These are phyloP conservation scores for Fusarium redolens DNA, from an alignment of 2,329 filamentous ascomycete species.

Conservation along the genomic window DNA sequence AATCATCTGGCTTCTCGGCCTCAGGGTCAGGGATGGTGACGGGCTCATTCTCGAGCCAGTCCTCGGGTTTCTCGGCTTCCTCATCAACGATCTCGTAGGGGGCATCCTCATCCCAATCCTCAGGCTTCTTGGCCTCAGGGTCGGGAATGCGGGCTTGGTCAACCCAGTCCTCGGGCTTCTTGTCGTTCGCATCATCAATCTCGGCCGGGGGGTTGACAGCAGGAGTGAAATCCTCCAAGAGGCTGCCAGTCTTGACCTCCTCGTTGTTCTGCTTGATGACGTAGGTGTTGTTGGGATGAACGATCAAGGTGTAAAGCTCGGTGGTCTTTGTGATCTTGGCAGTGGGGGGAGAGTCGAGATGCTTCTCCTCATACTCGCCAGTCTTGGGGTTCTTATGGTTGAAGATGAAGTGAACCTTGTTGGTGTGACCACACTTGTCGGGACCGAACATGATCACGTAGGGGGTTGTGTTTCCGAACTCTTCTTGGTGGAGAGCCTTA, in stretches of 20 bases:
- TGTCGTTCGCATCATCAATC: constrained; percentile 94
- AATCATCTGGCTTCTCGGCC: constrained; percentile 97
- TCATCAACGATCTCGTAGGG: constrained; percentile 96
- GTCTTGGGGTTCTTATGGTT: constrained; percentile 99
- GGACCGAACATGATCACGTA: constrained; percentile 99
- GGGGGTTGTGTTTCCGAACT: constrained; percentile 96
- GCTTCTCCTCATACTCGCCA: constrained; percentile 99
- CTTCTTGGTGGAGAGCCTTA: constrained; percentile 94
- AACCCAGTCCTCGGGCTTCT: constrained; percentile 95
- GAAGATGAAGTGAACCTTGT: constrained; percentile 99
- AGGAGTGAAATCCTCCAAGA: constrained; percentile 93
- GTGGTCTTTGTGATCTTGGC: constrained; percentile 92
- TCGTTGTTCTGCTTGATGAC: constrained; percentile 92
- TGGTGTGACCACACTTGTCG: constrained; percentile 98
- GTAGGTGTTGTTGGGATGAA: constrained; percentile 96
- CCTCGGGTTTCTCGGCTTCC: constrained; percentile 89
- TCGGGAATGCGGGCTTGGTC: constrained; percentile 92
- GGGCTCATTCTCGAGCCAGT: constrained; percentile 95
- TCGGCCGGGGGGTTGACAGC: constrained; percentile 94
- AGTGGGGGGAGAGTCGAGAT: constrained; percentile 84
- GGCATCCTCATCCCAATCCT: constrained; percentile 99
- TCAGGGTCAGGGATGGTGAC: constrained; percentile 88
- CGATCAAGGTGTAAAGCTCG: constrained; percentile 95
- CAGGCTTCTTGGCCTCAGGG: constrained; percentile 93
- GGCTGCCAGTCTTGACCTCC: constrained; percentile 86